Evolutionary conservation across 352 stramenopile species (phyloP).

Genomic region (Globisporangium paroecandrum): DNA sequence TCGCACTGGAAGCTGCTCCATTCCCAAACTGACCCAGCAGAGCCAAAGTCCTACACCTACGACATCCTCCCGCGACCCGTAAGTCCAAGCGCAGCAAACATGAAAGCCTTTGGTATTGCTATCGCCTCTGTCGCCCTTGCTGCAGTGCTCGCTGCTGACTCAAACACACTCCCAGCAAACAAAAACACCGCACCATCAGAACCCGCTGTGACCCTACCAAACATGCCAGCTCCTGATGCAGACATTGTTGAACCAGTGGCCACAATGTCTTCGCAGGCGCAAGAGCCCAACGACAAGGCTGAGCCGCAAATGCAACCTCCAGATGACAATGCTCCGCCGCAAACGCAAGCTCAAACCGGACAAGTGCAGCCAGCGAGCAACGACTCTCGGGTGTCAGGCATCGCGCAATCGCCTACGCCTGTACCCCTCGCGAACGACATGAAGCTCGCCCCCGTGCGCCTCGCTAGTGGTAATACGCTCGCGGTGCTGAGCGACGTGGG

Average conservation of each 20-base stretch:
- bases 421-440: constrained; percentile 5
- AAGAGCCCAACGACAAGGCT: background rate
- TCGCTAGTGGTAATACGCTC: background rate
- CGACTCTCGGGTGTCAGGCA: background rate
- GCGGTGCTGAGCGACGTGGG: background rate
- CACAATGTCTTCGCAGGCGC: background rate
- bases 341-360: background rate
- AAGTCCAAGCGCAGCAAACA: background rate
- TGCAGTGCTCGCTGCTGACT: constrained; percentile 3
- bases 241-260: background rate
- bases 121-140: constrained; percentile 17
- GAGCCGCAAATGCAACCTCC: background rate
- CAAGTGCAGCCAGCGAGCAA: background rate
- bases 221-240: background rate
- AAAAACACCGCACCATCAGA: background rate
- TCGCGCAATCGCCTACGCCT: background rate
- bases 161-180: background rate
- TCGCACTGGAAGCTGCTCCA: background rate
- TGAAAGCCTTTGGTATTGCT: constrained; percentile 23
- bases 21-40: background rate
- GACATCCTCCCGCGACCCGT: background rate
- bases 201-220: background rate
- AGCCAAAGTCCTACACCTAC: background rate
- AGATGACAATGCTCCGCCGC: background rate
- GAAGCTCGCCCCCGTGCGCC: background rate